These are phyloP conservation scores for Glonium stellatum DNA, from an alignment of 495 filamentous ascomycete genomes.

Conservation along the genomic window DNA sequence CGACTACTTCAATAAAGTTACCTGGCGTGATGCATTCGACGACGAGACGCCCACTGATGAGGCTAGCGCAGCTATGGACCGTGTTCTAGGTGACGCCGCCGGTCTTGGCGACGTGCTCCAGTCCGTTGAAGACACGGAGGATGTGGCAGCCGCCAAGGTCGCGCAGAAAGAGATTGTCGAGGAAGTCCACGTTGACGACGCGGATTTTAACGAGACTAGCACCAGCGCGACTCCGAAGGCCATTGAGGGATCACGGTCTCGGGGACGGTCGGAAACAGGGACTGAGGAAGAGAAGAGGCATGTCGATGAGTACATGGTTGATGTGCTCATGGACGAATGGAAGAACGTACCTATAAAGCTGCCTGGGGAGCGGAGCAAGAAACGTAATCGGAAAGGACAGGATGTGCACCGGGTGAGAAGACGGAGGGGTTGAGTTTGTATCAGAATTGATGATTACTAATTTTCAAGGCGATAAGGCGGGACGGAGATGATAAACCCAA, in stretches of 20 bases:
- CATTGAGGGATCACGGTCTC: conserved; percentile 12
- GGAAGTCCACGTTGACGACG: conserved; percentile 74
- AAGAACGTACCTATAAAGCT: conserved; percentile 71
- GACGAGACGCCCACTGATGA: conserved; percentile 55
- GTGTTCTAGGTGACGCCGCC: conserved; percentile 59
- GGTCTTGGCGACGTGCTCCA: conserved; percentile 57
- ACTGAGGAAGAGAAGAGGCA: conserved; percentile 32
- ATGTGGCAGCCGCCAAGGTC: conserved; percentile 76
- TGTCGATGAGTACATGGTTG: conserved; percentile 83
- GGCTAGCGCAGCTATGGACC: conserved; percentile 74
- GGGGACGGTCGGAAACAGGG: conserved; percentile 33
- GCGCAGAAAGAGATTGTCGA: conserved; percentile 84
- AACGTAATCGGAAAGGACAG: conserved; percentile 66
- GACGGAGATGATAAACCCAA: too few relatives aligned
- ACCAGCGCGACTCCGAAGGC: not conserved
- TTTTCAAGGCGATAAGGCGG: too few relatives aligned
- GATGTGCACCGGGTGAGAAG: conserved; percentile 42
- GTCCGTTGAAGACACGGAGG: conserved; percentile 86
- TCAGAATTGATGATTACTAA: not conserved
- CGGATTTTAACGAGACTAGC: conserved; percentile 78
- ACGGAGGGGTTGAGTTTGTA: conserved; percentile 11
- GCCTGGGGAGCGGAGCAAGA: conserved; percentile 68
- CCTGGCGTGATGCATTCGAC: conserved; percentile 61
- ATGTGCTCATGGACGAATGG: conserved; percentile 67
- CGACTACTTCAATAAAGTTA: conserved; percentile 86